Percentiles rank a stretch among this genome's conserved stretches.
phyloP scores from a whole-genome alignment of 2,329 filamentous ascomycete genomes.

The Didymosphaeria variabile region DNA sequence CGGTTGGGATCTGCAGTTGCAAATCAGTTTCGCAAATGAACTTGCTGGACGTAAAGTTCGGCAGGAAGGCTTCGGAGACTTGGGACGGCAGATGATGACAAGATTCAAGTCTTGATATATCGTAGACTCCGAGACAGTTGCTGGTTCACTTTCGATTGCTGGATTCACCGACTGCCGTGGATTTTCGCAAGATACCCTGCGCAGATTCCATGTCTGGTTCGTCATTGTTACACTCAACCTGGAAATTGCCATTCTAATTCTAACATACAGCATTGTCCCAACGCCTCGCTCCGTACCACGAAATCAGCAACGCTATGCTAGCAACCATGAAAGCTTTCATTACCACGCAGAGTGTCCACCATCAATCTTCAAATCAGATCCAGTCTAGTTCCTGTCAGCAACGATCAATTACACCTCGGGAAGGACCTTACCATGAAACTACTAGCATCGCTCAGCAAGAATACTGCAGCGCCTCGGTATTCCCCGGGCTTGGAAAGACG shows the following conservation, averaged over 20 bases:
- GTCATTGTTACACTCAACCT: too few species aligned
- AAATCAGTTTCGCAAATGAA: constrained; percentile 69
- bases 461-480: constrained; percentile 50
- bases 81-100: constrained; percentile 17
- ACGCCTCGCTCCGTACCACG: neutral
- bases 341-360: constrained; percentile 52
- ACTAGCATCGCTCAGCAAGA: constrained; percentile 52
- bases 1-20: constrained; percentile 60
- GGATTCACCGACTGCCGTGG: too few species aligned
- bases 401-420: neutral
- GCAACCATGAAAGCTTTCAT: neutral
- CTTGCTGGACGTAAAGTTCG: constrained; percentile 74
- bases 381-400: constrained; percentile 37
- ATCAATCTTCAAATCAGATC: constrained; percentile 50
- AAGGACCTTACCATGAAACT: constrained; percentile 47
- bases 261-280: neutral
- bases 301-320: neutral
- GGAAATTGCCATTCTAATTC: neutral
- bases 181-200: too few species aligned
- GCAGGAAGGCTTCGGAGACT: constrained; percentile 67
- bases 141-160: too few species aligned
- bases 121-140: too few species aligned
- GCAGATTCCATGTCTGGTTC: too few species aligned
- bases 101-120: too few species aligned
- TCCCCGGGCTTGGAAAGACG: constrained; percentile 46